These are phyloP conservation scores for Pythium diclinum DNA, from an alignment of 352 stramenopile genomes.

Conservation along the genomic window DNA sequence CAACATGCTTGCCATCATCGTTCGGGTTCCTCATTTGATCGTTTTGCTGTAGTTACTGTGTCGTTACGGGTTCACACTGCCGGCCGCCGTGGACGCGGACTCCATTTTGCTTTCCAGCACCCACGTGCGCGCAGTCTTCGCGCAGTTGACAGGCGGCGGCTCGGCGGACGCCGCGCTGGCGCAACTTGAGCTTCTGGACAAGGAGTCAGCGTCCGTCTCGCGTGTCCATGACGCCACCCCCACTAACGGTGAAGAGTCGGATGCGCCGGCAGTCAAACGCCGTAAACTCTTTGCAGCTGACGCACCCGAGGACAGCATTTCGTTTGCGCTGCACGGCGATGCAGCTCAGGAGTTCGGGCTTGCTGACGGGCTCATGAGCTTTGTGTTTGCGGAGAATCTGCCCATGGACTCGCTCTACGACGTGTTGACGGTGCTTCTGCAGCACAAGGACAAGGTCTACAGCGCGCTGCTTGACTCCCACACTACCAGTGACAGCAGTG, in stretches of 20 bases:
- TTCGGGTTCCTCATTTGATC: neutral
- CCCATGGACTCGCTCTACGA: conserved; percentile 66
- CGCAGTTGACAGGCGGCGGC: conserved; percentile 20
- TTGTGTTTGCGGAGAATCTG: conserved; percentile 51
- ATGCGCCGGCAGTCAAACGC: conserved; percentile 36
- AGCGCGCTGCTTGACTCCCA: conserved; percentile 33
- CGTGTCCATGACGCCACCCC: conserved; percentile 4
- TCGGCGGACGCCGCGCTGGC: conserved; percentile 26
- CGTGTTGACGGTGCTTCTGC: conserved; percentile 52
- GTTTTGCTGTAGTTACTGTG: conserved; percentile 45
- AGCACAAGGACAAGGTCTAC: conserved; percentile 64
- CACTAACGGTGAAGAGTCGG: conserved; percentile 5
- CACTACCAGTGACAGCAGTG: neutral
- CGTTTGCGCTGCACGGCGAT: conserved; percentile 56
- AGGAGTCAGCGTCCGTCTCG: conserved; percentile 11
- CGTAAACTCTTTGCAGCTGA: conserved; percentile 38
- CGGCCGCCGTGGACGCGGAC: conserved; percentile 36
- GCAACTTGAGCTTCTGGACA: conserved; percentile 18
- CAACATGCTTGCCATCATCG: neutral
- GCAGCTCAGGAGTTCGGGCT: conserved; percentile 58
- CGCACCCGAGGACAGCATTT: conserved; percentile 27
- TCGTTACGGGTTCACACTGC: conserved; percentile 67
- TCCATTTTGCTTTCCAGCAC: conserved; percentile 50
- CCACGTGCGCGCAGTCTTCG: conserved; percentile 40
- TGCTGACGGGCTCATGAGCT: conserved; percentile 55